Percentiles rank a stretch among this genome's conserved stretches.
These are phyloP conservation scores for Fusarium sp. DNA, from an alignment of 2,329 filamentous ascomycete genomes.

Conservation along the genomic window DNA sequence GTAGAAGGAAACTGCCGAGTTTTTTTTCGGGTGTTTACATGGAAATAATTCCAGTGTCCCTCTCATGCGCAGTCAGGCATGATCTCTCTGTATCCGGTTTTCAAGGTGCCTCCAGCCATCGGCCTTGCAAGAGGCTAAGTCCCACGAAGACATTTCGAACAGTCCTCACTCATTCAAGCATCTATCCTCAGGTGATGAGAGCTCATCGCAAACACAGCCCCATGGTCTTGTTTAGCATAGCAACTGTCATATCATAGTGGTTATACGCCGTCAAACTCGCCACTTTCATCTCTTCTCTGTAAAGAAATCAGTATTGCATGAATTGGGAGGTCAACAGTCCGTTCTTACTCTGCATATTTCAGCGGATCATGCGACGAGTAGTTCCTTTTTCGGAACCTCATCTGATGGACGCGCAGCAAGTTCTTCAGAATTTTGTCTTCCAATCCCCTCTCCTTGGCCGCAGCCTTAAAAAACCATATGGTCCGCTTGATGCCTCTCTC, in stretches of 20 bases:
- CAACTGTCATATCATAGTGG: conserved; percentile 77
- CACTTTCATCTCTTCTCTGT: conserved; percentile 38
- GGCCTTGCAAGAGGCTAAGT: background rate
- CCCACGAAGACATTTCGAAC: background rate
- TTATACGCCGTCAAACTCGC: conserved; percentile 58
- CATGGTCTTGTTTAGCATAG: conserved; percentile 81
- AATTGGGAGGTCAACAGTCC: background rate
- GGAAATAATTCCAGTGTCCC: background rate
- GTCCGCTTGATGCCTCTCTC: conserved; percentile 71
- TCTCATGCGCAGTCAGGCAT: too few species aligned
- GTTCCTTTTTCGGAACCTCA: conserved; percentile 25
- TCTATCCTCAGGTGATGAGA: background rate
- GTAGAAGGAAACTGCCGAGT: background rate
- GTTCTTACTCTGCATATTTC: conserved; percentile 47
- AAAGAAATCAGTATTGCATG: conserved; percentile 10
- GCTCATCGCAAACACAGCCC: conserved; percentile 68
- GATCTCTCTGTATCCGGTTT: too few species aligned
- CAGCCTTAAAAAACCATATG: conserved; percentile 76
- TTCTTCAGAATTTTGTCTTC: conserved; percentile 82
- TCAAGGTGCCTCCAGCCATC: background rate
- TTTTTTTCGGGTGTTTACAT: background rate
- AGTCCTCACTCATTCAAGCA: background rate
- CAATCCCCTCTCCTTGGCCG: conserved; percentile 71
- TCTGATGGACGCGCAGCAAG: conserved; percentile 60
- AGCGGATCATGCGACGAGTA: conserved; percentile 27